Conservation (phyloP, 805 yeast genomes). For the Lipomyces chichibuensis region DNA sequence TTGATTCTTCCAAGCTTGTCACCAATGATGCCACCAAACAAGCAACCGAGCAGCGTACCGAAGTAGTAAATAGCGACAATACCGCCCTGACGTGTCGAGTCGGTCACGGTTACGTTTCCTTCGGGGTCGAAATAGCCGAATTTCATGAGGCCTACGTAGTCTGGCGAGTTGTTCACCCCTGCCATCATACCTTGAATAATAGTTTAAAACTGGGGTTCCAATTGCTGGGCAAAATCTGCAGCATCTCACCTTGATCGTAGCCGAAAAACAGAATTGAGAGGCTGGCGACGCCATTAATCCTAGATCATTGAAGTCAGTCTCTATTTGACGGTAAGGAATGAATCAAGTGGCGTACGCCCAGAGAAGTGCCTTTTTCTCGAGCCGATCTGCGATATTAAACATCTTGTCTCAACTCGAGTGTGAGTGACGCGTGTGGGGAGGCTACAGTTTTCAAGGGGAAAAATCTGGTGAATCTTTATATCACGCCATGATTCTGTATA, state of each 20-base stretch:
- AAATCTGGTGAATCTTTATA: too few species aligned
- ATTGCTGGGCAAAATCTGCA: too few species aligned
- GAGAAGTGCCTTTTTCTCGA: slow-evolving; percentile 19
- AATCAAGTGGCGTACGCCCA: slow-evolving; percentile 13
- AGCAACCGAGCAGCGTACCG: slow-evolving; percentile 40
- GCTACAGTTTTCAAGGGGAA: too few species aligned
- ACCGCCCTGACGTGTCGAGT: slow-evolving; percentile 42
- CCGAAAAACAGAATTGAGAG: slow-evolving; percentile 48
- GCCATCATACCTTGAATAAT: slow-evolving; percentile 49
- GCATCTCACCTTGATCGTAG: slow-evolving; percentile 40
- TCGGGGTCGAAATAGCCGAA: slow-evolving; percentile 16
- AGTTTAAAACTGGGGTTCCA: too few species aligned
- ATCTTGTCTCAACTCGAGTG: neutral
- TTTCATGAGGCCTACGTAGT: slow-evolving; percentile 37
- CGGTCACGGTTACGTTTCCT: slow-evolving; percentile 34
- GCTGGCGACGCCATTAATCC: slow-evolving; percentile 37
- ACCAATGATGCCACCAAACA: slow-evolving; percentile 48
- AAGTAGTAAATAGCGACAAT: slow-evolving; percentile 45
- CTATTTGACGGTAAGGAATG: too few species aligned
- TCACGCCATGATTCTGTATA: too few species aligned
- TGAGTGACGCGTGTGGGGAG: too few species aligned
- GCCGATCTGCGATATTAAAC: slow-evolving; percentile 20
- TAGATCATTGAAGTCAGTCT: neutral
- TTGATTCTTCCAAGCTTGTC: slow-evolving; percentile 64
- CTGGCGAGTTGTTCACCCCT: slow-evolving; percentile 44